A percentile compares a stretch with the other conserved stretches of the same genome.
Conservation (phyloP, 2,329 filamentous ascomycete genomes). For the Fusarium pseudograminearum region DNA sequence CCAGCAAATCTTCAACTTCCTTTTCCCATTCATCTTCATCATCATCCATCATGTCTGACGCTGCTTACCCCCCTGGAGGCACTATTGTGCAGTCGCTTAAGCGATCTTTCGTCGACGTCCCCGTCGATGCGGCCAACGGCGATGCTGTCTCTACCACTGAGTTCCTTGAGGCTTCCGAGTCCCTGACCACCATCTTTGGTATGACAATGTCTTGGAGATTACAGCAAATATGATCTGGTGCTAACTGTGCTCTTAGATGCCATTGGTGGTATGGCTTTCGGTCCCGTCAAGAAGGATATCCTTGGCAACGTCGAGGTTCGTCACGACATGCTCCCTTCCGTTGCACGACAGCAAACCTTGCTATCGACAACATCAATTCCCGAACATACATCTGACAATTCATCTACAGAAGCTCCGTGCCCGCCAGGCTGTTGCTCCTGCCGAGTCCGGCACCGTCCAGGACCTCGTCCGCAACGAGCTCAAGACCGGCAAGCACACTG, state of each 20-base stretch:
- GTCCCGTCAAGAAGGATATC: slow-evolving; percentile 92
- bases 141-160: slow-evolving; percentile 84
- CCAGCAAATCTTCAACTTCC: slow-evolving; percentile 18
- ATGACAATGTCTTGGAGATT: slow-evolving; percentile 11
- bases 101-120: slow-evolving; percentile 85
- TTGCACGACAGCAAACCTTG: slow-evolving; percentile 3
- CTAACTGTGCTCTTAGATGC: slow-evolving; percentile 61
- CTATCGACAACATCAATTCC: neutral
- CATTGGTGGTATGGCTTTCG: slow-evolving; percentile 81
- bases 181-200: slow-evolving; percentile 90
- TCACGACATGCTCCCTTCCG: slow-evolving; percentile 3
- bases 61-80: slow-evolving; percentile 69
- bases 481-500: slow-evolving; percentile 87
- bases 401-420: slow-evolving; percentile 83
- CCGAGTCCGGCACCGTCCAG: slow-evolving; percentile 86
- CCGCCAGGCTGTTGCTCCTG: slow-evolving; percentile 80
- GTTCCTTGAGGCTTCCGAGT: slow-evolving; percentile 92
- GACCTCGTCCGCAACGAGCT: slow-evolving; percentile 87
- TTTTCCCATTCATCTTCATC: slow-evolving; percentile 12
- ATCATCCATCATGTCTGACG: slow-evolving; percentile 62
- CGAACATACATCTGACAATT: slow-evolving; percentile 34
- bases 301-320: slow-evolving; percentile 88
- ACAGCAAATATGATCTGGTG: neutral
- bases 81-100: slow-evolving; percentile 91
- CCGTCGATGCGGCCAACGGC: slow-evolving; percentile 77